phyloP scores from a whole-genome alignment of 768 basidiomycete species.

The Sarcomyxa edulis region DNA sequence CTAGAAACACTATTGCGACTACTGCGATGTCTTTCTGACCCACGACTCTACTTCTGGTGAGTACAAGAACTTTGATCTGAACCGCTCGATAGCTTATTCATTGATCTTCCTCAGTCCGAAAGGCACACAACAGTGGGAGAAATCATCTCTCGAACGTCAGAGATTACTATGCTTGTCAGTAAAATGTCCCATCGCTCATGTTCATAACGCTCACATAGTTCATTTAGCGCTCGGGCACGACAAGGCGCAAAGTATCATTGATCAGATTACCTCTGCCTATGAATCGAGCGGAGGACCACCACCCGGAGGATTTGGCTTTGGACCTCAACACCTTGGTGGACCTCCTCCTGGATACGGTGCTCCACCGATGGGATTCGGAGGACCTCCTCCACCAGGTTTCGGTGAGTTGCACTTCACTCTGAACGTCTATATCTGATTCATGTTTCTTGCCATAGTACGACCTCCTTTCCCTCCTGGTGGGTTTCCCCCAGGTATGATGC shows the following conservation, averaged over 20 bases:
- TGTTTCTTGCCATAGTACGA: constrained; percentile 35
- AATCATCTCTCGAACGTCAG: constrained; percentile 96
- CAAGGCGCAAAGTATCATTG: constrained; percentile 97
- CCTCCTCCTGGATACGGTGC: constrained; percentile 44
- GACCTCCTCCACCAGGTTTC: constrained; percentile 48
- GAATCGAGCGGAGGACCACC: constrained; percentile 84
- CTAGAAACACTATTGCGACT: constrained; percentile 92
- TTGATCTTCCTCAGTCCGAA: constrained; percentile 60
- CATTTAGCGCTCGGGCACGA: constrained; percentile 79
- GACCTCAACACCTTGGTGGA: constrained; percentile 69
- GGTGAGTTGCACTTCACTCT: constrained; percentile 27
- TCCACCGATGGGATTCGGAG: constrained; percentile 46
- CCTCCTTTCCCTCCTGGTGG: constrained; percentile 73
- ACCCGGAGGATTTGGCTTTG: constrained; percentile 83
- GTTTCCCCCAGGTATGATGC: constrained; percentile 41
- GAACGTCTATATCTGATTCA: constrained; percentile 1
- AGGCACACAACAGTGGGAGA: constrained; percentile 96
- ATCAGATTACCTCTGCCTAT: constrained; percentile 94
- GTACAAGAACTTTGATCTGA: constrained; percentile 14
- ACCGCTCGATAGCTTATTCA: constrained; percentile 14
- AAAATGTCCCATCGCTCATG: neutral
- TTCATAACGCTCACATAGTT: constrained; percentile 9
- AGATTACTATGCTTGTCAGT: constrained; percentile 90
- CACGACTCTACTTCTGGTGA: constrained; percentile 91
- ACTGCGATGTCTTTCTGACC: constrained; percentile 90